Conservation (phyloP, 306 rosid species). For the Quercus agrifolia region DNA sequence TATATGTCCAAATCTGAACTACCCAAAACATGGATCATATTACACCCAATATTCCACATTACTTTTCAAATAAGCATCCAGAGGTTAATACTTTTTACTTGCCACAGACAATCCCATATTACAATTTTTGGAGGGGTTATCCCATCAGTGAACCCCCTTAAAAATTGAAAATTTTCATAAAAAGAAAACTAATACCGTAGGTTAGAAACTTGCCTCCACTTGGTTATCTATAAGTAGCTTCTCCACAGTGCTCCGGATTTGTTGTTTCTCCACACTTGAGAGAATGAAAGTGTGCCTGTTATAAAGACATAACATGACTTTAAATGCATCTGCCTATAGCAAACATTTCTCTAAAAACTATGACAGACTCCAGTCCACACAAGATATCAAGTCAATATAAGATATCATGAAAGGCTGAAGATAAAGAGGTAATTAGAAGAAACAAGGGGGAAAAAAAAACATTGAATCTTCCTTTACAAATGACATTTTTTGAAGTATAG, state of each 20-base stretch:
- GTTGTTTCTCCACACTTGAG: slow-evolving; percentile 61
- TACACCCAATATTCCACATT: slow-evolving; percentile 10
- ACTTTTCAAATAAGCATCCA: not conserved
- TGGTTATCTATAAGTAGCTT: slow-evolving; percentile 91
- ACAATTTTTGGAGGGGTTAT: not conserved
- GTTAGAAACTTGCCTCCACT: slow-evolving; percentile 79
- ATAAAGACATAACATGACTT: slow-evolving; percentile 15
- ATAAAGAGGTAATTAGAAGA: not conserved
- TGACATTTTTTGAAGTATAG: not conserved
- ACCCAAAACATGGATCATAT: not conserved
- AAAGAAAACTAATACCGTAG: not conserved
- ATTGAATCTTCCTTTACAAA: not conserved
- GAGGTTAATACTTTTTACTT: not conserved
- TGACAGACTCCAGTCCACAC: not conserved
- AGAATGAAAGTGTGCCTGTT: slow-evolving; percentile 93
- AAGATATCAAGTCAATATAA: not conserved
- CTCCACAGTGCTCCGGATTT: slow-evolving; percentile 89
- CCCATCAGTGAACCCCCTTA: not conserved
- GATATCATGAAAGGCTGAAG: not conserved
- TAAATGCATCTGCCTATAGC: slow-evolving; percentile 13
- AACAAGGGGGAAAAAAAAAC: not conserved
- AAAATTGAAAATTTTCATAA: not conserved
- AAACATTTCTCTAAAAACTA: not conserved
- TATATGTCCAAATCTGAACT: slow-evolving; percentile 12
- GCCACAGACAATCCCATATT: not conserved